A percentile compares a stretch with the other conserved stretches of the same genome.
These are phyloP conservation scores for Huntiella omanensis DNA, from an alignment of 2,329 filamentous ascomycete species.

Conservation along the genomic window DNA sequence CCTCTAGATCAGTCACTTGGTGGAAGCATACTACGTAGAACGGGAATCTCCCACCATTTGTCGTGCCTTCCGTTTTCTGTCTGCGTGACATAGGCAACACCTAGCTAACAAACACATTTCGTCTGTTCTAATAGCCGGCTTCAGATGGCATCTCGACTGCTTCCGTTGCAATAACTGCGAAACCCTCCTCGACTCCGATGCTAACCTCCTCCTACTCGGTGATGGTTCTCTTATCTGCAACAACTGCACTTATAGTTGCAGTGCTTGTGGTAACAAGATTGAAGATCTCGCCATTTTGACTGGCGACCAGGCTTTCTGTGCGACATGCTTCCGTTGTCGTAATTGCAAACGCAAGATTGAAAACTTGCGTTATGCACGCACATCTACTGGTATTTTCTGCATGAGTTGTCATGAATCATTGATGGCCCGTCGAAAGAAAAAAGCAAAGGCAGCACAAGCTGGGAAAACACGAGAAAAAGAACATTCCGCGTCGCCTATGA, in stretches of 20 bases:
- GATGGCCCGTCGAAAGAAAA: conserved; percentile 83
- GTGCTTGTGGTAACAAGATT: conserved; percentile 90
- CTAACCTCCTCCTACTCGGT: conserved; percentile 87
- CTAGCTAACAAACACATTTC: background rate
- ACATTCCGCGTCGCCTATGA: conserved; percentile 33
- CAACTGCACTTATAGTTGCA: conserved; percentile 98
- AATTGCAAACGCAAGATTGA: conserved; percentile 99
- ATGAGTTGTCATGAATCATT: conserved; percentile 97
- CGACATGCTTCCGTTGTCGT: conserved; percentile 87
- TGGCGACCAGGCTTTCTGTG: conserved; percentile 93
- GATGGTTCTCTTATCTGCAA: conserved; percentile 98
- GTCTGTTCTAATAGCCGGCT: conserved; percentile 46
- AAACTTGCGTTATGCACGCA: conserved; percentile 90
- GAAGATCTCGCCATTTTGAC: conserved; percentile 95
- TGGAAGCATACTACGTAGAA: background rate
- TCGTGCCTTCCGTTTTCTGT: background rate
- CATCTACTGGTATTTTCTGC: conserved; percentile 96
- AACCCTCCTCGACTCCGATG: conserved; percentile 92
- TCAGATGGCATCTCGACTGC: conserved; percentile 97
- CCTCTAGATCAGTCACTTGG: background rate
- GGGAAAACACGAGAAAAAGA: conserved; percentile 46
- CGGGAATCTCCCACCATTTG: background rate
- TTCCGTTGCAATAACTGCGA: conserved; percentile 94
- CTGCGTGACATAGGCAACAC: background rate
- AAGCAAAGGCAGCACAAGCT: conserved; percentile 43